Evolutionary conservation across 345 rosid species (phyloP).

Genomic region (Hibiscus mutabilis): DNA sequence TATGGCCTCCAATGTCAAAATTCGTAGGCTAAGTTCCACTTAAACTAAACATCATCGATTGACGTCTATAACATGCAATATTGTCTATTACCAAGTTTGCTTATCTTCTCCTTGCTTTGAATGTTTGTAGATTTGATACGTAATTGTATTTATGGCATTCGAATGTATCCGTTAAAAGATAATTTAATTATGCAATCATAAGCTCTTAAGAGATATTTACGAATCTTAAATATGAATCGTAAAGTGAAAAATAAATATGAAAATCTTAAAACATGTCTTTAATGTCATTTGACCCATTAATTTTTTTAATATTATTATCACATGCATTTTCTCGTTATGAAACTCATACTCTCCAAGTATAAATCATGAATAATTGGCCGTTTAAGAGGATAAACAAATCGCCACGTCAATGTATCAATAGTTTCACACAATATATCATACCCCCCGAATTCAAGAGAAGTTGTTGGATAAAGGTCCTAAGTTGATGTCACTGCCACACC

Average conservation of each 20-base stretch:
- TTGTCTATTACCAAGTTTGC: neutral
- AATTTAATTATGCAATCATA: too few relatives aligned
- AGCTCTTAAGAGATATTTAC: too few relatives aligned
- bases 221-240: too few relatives aligned
- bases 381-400: neutral
- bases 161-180: too few relatives aligned
- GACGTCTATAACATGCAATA: neutral
- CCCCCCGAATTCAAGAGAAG: constrained; percentile 15
- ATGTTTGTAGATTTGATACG: neutral
- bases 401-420: constrained; percentile 17
- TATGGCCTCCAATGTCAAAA: constrained; percentile 9
- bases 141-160: too few relatives aligned
- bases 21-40: neutral
- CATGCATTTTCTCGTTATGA: neutral
- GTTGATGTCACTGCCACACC: constrained; percentile 29
- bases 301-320: neutral
- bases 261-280: too few relatives aligned
- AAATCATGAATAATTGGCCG: neutral
- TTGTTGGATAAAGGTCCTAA: constrained; percentile 12
- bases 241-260: too few relatives aligned
- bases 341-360: neutral
- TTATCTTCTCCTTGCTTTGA: neutral
- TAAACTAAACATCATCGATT: neutral
- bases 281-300: neutral
- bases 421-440: constrained; percentile 2